Percentiles rank a stretch among this genome's conserved stretches.
Evolutionary conservation across 2,329 filamentous ascomycete genomes (phyloP).

Genomic region (Aspergillus fischeri): DNA sequence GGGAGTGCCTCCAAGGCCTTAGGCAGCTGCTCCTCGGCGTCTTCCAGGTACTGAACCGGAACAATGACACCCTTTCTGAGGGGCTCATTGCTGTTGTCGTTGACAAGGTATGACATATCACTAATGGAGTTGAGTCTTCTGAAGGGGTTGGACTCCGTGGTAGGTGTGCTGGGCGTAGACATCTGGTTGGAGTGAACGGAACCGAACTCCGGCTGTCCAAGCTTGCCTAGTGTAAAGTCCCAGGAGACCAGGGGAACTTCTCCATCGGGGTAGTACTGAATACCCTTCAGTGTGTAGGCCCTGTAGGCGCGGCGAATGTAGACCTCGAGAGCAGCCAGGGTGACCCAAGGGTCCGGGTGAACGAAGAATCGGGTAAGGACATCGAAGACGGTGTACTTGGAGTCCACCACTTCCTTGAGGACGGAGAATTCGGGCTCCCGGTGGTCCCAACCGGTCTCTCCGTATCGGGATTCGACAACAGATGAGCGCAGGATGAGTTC

Average conservation of each 20-base stretch:
- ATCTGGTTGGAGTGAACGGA: constrained; percentile 71
- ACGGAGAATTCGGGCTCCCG: constrained; percentile 84
- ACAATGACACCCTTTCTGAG: constrained; percentile 90
- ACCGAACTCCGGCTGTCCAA: constrained; percentile 86
- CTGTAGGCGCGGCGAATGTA: constrained; percentile 96
- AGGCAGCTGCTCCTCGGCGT: constrained; percentile 79
- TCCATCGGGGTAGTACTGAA: constrained; percentile 75
- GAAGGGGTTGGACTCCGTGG: constrained; percentile 58
- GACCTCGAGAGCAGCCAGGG: constrained; percentile 87
- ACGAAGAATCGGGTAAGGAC: constrained; percentile 93
- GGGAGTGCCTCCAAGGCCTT: constrained; percentile 84
- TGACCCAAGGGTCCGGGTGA: constrained; percentile 91
- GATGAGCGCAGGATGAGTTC: constrained; percentile 96
- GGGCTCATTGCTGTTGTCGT: constrained; percentile 66
- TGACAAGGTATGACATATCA: constrained; percentile 85
- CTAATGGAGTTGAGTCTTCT: constrained; percentile 91
- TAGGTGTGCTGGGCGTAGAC: constrained; percentile 76
- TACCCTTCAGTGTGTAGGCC: constrained; percentile 84
- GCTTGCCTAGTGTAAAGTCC: constrained; percentile 94
- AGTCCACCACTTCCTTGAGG: constrained; percentile 97
- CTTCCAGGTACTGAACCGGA: constrained; percentile 88
- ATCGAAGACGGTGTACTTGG: constrained; percentile 97
- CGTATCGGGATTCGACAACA: constrained; percentile 94
- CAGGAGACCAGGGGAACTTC: constrained; percentile 76
- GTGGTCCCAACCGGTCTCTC: constrained; percentile 95